phyloP scores from a whole-genome alignment of 2,329 filamentous ascomycete genomes.

The Didymella segeticola region DNA sequence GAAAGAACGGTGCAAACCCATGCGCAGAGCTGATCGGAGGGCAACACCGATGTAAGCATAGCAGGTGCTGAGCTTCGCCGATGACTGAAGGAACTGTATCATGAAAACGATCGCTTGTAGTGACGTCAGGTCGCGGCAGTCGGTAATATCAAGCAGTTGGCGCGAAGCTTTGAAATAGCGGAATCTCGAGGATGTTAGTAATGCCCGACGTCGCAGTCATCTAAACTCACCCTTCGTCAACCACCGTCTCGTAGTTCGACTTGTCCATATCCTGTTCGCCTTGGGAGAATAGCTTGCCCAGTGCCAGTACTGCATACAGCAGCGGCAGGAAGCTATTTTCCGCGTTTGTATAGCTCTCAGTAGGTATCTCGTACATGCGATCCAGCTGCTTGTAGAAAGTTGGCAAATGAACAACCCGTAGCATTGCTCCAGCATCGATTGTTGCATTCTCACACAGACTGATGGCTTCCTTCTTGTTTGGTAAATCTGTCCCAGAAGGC shows the following conservation, averaged over 20 bases:
- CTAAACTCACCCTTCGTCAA: conserved; percentile 53
- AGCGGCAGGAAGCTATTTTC: conserved; percentile 58
- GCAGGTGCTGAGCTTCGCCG: conserved; percentile 60
- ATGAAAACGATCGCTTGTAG: conserved; percentile 61
- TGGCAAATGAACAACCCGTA: conserved; percentile 80
- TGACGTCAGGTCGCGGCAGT: conserved; percentile 58
- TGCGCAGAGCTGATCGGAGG: conserved; percentile 57
- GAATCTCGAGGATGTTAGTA: conserved; percentile 47
- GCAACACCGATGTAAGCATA: conserved; percentile 61
- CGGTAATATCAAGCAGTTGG: conserved; percentile 60
- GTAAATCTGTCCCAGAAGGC: conserved; percentile 65
- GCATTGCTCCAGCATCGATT: conserved; percentile 67
- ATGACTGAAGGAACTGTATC: conserved; percentile 61
- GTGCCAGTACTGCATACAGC: conserved; percentile 56
- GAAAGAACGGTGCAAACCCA: conserved; percentile 60
- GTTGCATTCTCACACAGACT: conserved; percentile 66
- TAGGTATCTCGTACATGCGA: conserved; percentile 73
- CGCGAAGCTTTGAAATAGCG: conserved; percentile 58
- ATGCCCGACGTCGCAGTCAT: not conserved
- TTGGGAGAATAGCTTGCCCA: conserved; percentile 57
- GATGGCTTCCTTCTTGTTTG: conserved; percentile 64
- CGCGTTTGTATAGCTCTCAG: conserved; percentile 53
- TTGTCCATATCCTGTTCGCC: conserved; percentile 46
- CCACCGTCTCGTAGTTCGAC: conserved; percentile 54
- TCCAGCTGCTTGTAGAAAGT: conserved; percentile 81